These are phyloP conservation scores for Aristolochia contorta DNA, from an alignment of 164 flowering plant species.

Conservation along the genomic window DNA sequence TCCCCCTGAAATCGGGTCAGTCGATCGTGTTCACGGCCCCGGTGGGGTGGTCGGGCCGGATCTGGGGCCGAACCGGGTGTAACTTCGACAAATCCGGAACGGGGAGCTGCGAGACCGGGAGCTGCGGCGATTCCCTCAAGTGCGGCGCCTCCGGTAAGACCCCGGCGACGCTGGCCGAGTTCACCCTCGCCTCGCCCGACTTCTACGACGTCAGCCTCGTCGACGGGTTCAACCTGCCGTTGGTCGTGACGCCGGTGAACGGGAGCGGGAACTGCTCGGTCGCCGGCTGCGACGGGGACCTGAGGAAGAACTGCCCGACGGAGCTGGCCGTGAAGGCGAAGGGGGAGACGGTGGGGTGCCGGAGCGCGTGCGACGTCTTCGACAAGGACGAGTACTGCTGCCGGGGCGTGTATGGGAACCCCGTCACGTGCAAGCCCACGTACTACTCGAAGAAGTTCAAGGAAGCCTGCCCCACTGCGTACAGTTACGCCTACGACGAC, in stretches of 20 bases:
- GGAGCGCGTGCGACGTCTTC: conserved; percentile 89
- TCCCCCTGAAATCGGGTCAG: conserved; percentile 46
- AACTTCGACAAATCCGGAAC: conserved; percentile 53
- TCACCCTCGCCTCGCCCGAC: conserved; percentile 53
- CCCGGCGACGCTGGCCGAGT: conserved; percentile 85
- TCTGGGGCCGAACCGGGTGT: conserved; percentile 97
- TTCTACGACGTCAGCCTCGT: conserved; percentile 94
- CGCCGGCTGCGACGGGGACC: conserved; percentile 68
- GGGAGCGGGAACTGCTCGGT: conserved; percentile 65
- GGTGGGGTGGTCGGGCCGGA: conserved; percentile 73
- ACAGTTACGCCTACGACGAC: conserved; percentile 92
- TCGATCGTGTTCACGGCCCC: conserved; percentile 57
- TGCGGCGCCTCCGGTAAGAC: conserved; percentile 63
- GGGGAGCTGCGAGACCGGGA: conserved; percentile 68
- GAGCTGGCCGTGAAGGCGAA: conserved; percentile 49
- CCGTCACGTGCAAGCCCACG: conserved; percentile 54
- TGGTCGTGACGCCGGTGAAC: conserved; percentile 45
- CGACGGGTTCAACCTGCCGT: conserved; percentile 79
- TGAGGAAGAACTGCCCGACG: conserved; percentile 50
- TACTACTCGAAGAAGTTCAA: conserved; percentile 71
- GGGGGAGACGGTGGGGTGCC: conserved; percentile 48
- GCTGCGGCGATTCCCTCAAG: conserved; percentile 55
- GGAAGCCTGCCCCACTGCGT: conserved; percentile 69
- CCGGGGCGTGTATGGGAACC: conserved; percentile 48
- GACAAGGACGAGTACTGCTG: conserved; percentile 81